Evolutionary conservation across 352 stramenopile species (phyloP).

Genomic region (Phytophthora rubi): DNA sequence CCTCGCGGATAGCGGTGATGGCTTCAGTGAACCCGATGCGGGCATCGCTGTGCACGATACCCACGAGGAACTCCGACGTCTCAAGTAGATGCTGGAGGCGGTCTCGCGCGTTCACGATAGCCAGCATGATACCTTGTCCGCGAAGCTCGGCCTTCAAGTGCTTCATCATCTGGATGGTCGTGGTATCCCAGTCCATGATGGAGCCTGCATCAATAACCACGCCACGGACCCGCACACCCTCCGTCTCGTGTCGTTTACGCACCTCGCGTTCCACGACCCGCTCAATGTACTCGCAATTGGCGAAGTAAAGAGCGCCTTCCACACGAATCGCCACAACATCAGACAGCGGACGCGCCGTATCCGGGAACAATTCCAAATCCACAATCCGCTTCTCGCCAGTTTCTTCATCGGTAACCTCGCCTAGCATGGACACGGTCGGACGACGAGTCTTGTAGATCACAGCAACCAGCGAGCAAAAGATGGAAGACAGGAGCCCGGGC

Average conservation of each 20-base stretch:
- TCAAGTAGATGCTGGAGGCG: slow-evolving; percentile 68
- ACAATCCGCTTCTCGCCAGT: slow-evolving; percentile 53
- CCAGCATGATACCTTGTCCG: slow-evolving; percentile 62
- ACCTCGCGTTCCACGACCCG: slow-evolving; percentile 55
- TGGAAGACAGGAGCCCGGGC: slow-evolving; percentile 53
- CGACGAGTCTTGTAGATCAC: slow-evolving; percentile 75
- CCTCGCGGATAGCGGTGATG: slow-evolving; percentile 63
- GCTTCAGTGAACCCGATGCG: slow-evolving; percentile 70
- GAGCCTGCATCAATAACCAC: slow-evolving; percentile 78
- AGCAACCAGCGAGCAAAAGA: slow-evolving; percentile 63
- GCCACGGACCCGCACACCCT: slow-evolving; percentile 49
- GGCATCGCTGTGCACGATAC: slow-evolving; percentile 65
- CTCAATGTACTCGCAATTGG: slow-evolving; percentile 69
- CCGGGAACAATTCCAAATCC: slow-evolving; percentile 35
- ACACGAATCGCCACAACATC: slow-evolving; percentile 68
- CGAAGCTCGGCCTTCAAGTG: slow-evolving; percentile 69
- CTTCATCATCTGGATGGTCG: slow-evolving; percentile 89
- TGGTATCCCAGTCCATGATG: slow-evolving; percentile 88
- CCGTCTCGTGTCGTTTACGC: slow-evolving; percentile 42
- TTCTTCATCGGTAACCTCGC: slow-evolving; percentile 43
- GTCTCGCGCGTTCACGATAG: slow-evolving; percentile 81
- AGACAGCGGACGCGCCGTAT: slow-evolving; percentile 31
- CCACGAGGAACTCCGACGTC: slow-evolving; percentile 69
- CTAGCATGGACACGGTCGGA: slow-evolving; percentile 51
- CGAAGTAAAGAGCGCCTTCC: slow-evolving; percentile 77